phyloP scores from a whole-genome alignment of 2,329 filamentous ascomycete species.

The Mycosphaerella arachidis region DNA sequence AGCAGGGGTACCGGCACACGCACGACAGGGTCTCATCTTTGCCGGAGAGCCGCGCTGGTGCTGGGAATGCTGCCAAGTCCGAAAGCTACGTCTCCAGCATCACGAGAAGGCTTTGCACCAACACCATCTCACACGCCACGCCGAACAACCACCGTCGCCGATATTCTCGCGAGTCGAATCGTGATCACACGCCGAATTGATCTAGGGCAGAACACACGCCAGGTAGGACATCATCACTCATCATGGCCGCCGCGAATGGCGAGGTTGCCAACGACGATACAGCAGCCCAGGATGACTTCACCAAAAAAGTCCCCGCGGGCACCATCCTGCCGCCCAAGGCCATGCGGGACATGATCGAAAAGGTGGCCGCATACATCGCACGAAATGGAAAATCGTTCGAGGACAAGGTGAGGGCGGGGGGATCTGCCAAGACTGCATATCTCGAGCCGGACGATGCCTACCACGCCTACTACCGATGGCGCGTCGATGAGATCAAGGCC shows the following conservation, averaged over 20 bases:
- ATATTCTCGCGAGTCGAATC: background rate
- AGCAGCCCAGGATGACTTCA: slow-evolving; percentile 45
- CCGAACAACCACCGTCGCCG: background rate
- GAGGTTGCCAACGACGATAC: slow-evolving; percentile 18
- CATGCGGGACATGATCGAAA: slow-evolving; percentile 81
- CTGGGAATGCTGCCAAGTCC: background rate
- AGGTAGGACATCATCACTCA: slow-evolving; percentile 6
- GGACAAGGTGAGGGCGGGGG: slow-evolving; percentile 79
- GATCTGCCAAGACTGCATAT: slow-evolving; percentile 87
- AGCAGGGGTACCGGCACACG: background rate
- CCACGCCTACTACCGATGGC: slow-evolving; percentile 84
- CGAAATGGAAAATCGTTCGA: slow-evolving; percentile 65
- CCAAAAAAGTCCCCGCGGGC: slow-evolving; percentile 73
- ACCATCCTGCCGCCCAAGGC: slow-evolving; percentile 81
- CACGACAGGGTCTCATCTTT: background rate
- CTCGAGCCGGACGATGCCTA: slow-evolving; percentile 76
- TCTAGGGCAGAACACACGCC: background rate
- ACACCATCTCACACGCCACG: background rate
- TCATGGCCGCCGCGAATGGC: slow-evolving; percentile 30
- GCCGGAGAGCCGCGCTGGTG: background rate
- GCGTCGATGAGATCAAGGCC: slow-evolving; percentile 76
- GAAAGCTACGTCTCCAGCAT: background rate
- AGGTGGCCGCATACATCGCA: slow-evolving; percentile 87
- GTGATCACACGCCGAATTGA: background rate
- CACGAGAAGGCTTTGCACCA: background rate